Conservation (phyloP, 495 filamentous ascomycete species). For the Annulohypoxylon bovei region DNA sequence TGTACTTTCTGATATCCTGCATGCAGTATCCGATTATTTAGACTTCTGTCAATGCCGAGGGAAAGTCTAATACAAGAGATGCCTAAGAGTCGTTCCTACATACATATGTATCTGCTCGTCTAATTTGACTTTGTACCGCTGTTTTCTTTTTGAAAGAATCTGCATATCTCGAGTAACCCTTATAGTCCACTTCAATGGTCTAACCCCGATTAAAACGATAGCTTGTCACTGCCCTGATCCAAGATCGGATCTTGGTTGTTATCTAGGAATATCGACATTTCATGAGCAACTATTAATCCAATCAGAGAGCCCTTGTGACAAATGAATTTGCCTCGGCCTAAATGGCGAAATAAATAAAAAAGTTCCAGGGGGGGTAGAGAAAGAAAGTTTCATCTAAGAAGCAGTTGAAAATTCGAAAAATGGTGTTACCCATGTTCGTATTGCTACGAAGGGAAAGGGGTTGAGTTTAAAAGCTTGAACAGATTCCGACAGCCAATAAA, state of each 20-base stretch:
- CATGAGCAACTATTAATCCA: not conserved
- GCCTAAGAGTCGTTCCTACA: not conserved
- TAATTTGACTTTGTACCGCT: not conserved
- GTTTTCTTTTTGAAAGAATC: not conserved
- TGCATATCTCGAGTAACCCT: not conserved
- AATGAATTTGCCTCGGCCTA: not conserved
- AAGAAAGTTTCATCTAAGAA: conserved; percentile 38
- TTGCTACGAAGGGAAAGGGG: conserved; percentile 5
- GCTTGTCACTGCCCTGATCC: not conserved
- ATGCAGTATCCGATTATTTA: not conserved
- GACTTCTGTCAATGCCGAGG: not conserved
- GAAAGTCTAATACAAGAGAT: not conserved
- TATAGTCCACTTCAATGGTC: not conserved
- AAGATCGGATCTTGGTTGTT: not conserved
- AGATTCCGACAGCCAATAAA: conserved; percentile 9
- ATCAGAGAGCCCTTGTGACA: not conserved
- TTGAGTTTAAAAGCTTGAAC: conserved; percentile 2
- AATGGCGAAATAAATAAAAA: not conserved
- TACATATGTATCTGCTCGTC: too few species aligned
- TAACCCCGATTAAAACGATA: not conserved
- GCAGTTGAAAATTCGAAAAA: conserved; percentile 3
- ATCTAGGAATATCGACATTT: not conserved
- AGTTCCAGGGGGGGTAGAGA: conserved; percentile 12
- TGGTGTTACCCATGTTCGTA: conserved; percentile 11
- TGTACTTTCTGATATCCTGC: not conserved